Base-by-base conservation (phyloP, 768 basidiomycete genomes). In the Pisolithus marmoratus region DNA sequence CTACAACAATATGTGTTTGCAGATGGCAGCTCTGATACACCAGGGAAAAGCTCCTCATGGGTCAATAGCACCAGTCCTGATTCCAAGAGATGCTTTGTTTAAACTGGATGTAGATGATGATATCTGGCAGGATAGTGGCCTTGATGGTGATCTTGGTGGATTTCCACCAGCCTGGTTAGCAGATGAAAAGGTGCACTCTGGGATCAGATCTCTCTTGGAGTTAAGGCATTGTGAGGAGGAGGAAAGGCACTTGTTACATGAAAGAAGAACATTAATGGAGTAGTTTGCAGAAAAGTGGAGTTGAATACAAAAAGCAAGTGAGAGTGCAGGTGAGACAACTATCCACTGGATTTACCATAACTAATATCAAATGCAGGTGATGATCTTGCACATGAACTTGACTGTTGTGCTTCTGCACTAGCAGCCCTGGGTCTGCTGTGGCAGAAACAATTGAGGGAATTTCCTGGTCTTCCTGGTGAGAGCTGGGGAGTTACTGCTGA, bases 81-180 rank as follows among this genome's bases (percentile, higher is more conserved):
- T 72, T 31, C 50, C 57, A 1, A 24, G 24, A 8, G 48, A 59
- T 11, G 54, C 57, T 1, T 42, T 73, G 2, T 73, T 64, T 37
- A 49, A 51, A 1, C 57, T 73, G 0, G 70, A 72, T 58, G 68
- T 73, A 22, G 70, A 72, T 59, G 68, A 70, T 54, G 54, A 58
- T 17, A 70, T 72, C 15, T 73, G 71, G 69, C 61, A 69, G 46
- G 65, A 70, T 48, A 19, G 60, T 41, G 67, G 67, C 1, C 55
- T 72, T 19, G 58, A 55, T 34, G 62, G 66, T 22, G 56, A 64
- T 38, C 3, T 17, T 11, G 50, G 43, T 23, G 48, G 38, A 1
- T 34, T 3, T 2, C 54, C 50, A 2, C 62, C 63, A 29, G 45
- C 19, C 5, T 62, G 61, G 63, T 41, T 62, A 4, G 34, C 38